Evolutionary conservation across 805 yeast species (phyloP).

Genomic region (Metschnikowia kunwiensis): DNA sequence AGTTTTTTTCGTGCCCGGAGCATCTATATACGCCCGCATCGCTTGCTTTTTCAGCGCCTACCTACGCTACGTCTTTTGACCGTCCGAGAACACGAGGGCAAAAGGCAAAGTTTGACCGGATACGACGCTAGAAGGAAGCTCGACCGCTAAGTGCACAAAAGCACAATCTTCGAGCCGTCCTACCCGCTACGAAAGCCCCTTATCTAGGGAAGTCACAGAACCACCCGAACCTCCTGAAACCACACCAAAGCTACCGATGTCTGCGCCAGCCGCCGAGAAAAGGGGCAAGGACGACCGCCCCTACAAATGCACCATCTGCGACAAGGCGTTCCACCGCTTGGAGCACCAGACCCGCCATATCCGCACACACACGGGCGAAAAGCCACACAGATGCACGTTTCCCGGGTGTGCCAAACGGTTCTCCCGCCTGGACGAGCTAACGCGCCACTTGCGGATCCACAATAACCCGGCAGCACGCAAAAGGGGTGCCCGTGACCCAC

Average conservation of each 20-base stretch:
- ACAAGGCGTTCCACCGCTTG: slow-evolving; percentile 79
- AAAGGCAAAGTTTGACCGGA: too few species aligned
- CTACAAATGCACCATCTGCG: slow-evolving; percentile 80
- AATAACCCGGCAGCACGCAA: slow-evolving; percentile 44
- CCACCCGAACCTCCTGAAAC: too few species aligned
- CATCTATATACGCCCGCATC: too few species aligned
- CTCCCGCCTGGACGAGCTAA: slow-evolving; percentile 78
- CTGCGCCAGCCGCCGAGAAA: background rate
- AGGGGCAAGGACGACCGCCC: slow-evolving; percentile 49
- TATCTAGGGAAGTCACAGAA: too few species aligned
- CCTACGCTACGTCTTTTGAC: too few species aligned
- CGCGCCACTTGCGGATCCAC: slow-evolving; percentile 82
- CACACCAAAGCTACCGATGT: background rate
- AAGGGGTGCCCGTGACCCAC: slow-evolving; percentile 6
- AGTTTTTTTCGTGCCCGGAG: too few species aligned
- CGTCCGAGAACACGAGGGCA: too few species aligned
- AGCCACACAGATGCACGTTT: slow-evolving; percentile 80
- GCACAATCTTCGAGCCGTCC: too few species aligned
- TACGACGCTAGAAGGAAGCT: too few species aligned
- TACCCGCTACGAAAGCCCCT: too few species aligned
- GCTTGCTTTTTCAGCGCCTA: too few species aligned
- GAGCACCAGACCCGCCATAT: slow-evolving; percentile 92
- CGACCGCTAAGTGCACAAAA: too few species aligned
- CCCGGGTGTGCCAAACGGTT: slow-evolving; percentile 84
- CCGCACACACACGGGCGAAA: slow-evolving; percentile 90